phyloP scores from a whole-genome alignment of 768 basidiomycete genomes.

The Dioszegia crocea region DNA sequence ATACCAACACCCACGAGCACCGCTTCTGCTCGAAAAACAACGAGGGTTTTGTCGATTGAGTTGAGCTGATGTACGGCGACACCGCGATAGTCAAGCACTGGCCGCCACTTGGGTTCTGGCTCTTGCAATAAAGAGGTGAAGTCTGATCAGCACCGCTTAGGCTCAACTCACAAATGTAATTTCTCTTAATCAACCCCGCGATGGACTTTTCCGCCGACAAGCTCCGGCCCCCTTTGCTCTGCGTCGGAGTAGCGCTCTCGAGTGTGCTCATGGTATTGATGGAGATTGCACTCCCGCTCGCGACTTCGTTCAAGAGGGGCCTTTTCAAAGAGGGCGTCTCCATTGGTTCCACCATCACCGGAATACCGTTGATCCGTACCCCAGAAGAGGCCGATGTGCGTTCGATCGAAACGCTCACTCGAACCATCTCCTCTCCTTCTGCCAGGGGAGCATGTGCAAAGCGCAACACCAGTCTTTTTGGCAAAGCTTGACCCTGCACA shows the following conservation, averaged over 20 bases:
- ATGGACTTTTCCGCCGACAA: slow-evolving; percentile 74
- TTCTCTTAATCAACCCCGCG: slow-evolving; percentile 76
- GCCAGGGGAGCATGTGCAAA: slow-evolving; percentile 65
- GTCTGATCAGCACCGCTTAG: slow-evolving; percentile 50
- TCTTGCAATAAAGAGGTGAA: slow-evolving; percentile 95
- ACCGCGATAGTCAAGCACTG: slow-evolving; percentile 70
- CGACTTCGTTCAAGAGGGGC: slow-evolving; percentile 37
- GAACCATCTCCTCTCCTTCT: slow-evolving; percentile 70
- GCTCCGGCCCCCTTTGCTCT: slow-evolving; percentile 43
- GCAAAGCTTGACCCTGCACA: slow-evolving; percentile 53
- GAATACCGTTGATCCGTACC: slow-evolving; percentile 79
- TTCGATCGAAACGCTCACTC: slow-evolving; percentile 75
- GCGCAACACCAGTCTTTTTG: slow-evolving; percentile 57
- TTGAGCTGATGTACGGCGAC: slow-evolving; percentile 93
- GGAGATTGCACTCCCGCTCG: slow-evolving; percentile 43
- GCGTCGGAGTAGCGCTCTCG: slow-evolving; percentile 11
- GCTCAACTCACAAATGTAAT: slow-evolving; percentile 67
- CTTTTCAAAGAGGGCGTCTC: slow-evolving; percentile 7
- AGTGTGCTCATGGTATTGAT: slow-evolving; percentile 41
- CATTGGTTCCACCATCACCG: slow-evolving; percentile 47
- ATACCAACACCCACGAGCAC: slow-evolving; percentile 92
- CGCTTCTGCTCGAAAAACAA: slow-evolving; percentile 93
- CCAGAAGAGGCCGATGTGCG: slow-evolving; percentile 63
- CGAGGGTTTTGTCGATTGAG: slow-evolving; percentile 92
- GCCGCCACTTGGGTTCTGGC: slow-evolving; percentile 95